Evolutionary conservation across 2,329 filamentous ascomycete species (phyloP), one percentile per base, ranked within the genome.

Genomic region (Monosporascus sp.): DNA sequence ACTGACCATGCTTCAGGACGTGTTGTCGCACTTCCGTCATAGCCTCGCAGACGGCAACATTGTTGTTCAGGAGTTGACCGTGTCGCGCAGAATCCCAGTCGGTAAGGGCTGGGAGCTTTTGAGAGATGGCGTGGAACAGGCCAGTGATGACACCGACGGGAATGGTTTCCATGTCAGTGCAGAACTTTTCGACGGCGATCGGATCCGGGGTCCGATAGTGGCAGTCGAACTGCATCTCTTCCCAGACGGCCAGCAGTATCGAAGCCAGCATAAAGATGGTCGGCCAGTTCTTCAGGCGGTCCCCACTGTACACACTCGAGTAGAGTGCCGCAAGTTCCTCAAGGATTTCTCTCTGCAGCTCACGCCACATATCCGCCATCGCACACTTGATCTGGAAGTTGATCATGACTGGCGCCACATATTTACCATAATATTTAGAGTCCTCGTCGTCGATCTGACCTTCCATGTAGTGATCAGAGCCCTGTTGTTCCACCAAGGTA

Each of bases 341-440:
- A 2, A 97, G 80, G 38, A 97, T 91, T 63, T 97, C 93, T 76
- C 95, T 96, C 71, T 97, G 92, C 53, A 97, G 79, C 72, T 96
- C 92, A 60, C 93, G 91, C 93, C 93, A 97, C 90, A 97, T 95
- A 66, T 95, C 91, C 60, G 92, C 93, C 75, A 97, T 86, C 51
- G 92, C 92, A 65, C 89, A 94, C 82, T 97, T 97, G 78, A 97
- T 91, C 76, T 97, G 90, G 83, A 97, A 97, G 79, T 97, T 97
- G 82, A 97, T 95, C 92, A 97, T 96, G 68, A 97, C 92, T 14
- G 93, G 93, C 17, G 93, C 93, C 58, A 96, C 85, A 37, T 88
- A 92, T 77, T 93, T 93, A 66, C 92, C 92, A 63, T 82, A 87
- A 78, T 88, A 97, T 69, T 90, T 94, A 60, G 90, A 96, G 51